Conservation (phyloP, 768 basidiomycete species). For the Tylopilus vinaceipallidus region DNA sequence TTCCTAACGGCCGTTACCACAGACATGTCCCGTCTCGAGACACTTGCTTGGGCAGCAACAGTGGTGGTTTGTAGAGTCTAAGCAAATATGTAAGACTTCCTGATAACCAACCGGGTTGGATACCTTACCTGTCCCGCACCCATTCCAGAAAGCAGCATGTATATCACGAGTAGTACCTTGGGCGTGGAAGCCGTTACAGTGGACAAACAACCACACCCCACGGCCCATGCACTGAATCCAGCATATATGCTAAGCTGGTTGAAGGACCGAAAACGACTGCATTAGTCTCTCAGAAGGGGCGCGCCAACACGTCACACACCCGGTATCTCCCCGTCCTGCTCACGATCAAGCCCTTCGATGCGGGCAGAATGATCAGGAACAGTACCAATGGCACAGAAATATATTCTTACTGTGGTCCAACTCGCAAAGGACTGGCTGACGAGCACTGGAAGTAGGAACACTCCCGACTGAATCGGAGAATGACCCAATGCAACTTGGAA, state of each 20-base stretch:
- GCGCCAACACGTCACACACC: conserved; percentile 28
- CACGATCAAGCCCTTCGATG: conserved; percentile 52
- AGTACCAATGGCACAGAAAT: not conserved
- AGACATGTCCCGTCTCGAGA: conserved; percentile 69
- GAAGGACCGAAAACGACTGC: not conserved
- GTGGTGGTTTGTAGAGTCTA: conserved; percentile 64
- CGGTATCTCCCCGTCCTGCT: conserved; percentile 64
- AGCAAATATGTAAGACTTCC: no score
- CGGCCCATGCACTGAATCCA: conserved; percentile 67
- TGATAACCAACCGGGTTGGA: no score
- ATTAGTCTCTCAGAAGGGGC: not conserved
- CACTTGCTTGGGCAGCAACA: conserved; percentile 71
- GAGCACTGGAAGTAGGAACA: conserved; percentile 69
- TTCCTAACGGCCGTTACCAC: conserved; percentile 71
- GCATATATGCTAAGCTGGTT: conserved; percentile 38
- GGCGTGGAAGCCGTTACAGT: conserved; percentile 51
- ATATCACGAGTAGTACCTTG: conserved; percentile 53
- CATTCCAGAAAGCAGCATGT: conserved; percentile 55
- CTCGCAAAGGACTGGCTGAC: conserved; percentile 61
- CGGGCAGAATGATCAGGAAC: not conserved
- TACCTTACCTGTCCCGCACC: conserved; percentile 61
- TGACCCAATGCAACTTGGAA: conserved; percentile 72
- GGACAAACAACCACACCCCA: conserved; percentile 70
- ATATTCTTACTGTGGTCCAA: conserved; percentile 48
- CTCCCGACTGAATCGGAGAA: conserved; percentile 58